Conservation (phyloP, 2,329 filamentous ascomycete species). For the Xylaria sp. region DNA sequence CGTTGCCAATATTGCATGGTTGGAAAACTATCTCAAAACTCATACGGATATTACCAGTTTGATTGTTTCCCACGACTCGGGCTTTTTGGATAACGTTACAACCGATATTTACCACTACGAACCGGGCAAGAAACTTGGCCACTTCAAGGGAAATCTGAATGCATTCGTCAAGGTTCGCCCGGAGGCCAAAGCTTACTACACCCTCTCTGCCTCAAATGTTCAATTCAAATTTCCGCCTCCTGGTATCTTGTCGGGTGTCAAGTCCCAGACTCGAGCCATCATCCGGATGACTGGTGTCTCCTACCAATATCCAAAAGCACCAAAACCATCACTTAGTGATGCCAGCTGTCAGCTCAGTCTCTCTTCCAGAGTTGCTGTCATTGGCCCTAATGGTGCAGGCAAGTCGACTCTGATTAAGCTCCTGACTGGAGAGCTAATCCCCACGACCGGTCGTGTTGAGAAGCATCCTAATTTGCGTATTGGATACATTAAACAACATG, state of each 20-base stretch:
- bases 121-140: constrained; percentile 88
- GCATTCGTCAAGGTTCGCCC: constrained; percentile 89
- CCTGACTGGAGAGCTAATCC: constrained; percentile 90
- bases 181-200: constrained; percentile 98
- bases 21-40: constrained; percentile 94
- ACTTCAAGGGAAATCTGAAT: constrained; percentile 84
- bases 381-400: constrained; percentile 96
- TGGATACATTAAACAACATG: constrained; percentile 99
- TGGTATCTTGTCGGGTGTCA: constrained; percentile 93
- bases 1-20: constrained; percentile 94
- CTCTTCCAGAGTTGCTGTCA: constrained; percentile 94
- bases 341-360: constrained; percentile 89
- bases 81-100: constrained; percentile 95
- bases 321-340: constrained; percentile 87
- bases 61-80: constrained; percentile 98
- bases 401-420: constrained; percentile 99
- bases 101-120: constrained; percentile 99
- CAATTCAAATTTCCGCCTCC: constrained; percentile 99
- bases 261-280: constrained; percentile 92
- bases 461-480: constrained; percentile 99
- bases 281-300: constrained; percentile 93
- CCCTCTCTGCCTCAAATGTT: constrained; percentile 84
- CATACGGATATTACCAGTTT: constrained; percentile 96
- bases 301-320: constrained; percentile 90
- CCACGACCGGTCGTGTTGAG: constrained; percentile 86